Percentiles rank a stretch among this genome's conserved stretches.
Conservation (phyloP, 1,139 yeast species). For the Nakaseomyces kungkrabaensis region DNA sequence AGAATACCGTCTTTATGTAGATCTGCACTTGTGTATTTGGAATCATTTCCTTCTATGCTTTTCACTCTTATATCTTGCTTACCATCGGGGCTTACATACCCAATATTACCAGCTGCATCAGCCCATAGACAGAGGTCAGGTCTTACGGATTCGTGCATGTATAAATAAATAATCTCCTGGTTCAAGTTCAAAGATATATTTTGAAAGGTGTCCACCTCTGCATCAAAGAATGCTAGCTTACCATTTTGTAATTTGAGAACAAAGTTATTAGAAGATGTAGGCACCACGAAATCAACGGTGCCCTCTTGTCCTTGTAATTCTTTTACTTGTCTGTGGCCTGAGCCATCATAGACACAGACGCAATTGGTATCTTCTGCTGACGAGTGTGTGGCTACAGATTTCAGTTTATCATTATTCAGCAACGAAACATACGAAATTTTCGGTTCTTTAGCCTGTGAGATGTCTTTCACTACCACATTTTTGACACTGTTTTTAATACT, state of each 20-base stretch:
- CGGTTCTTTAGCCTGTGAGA: too few species aligned
- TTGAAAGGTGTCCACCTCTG: not conserved
- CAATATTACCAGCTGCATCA: conserved; percentile 6
- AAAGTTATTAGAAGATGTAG: not conserved
- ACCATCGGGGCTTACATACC: conserved; percentile 1
- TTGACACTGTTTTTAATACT: not conserved
- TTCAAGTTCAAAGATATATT: not conserved
- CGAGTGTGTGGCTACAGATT: not conserved
- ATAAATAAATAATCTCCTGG: conserved; percentile 4
- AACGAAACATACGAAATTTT: not conserved
- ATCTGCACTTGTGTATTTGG: conserved; percentile 6
- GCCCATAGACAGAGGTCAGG: conserved; percentile 7
- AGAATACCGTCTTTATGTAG: conserved; percentile 26
- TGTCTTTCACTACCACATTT: not conserved
- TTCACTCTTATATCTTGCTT: conserved; percentile 1
- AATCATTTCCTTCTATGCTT: not conserved
- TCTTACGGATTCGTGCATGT: not conserved
- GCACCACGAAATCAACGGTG: not conserved
- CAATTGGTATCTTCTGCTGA: not conserved
- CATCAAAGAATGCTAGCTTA: not conserved
- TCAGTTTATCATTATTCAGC: not conserved
- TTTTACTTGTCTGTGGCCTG: not conserved
- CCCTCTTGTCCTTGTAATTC: not conserved
- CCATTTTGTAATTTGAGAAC: not conserved
- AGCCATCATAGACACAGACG: not conserved